phyloP scores from a whole-genome alignment of 495 filamentous ascomycete species.

The Darksidea phi region DNA sequence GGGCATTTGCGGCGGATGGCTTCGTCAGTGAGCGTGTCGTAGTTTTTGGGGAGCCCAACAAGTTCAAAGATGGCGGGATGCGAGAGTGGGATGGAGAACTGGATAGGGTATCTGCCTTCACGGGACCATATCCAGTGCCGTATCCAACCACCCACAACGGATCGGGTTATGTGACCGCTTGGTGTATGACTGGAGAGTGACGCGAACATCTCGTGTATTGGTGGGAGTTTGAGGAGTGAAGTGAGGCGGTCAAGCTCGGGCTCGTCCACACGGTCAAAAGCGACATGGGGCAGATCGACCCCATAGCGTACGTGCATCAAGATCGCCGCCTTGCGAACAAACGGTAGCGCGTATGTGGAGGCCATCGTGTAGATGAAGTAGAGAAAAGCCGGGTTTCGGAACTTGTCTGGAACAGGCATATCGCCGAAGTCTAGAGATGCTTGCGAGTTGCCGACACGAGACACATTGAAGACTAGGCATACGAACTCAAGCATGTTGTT shows the following conservation, averaged over 20 bases:
- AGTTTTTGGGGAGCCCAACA: conserved; percentile 86
- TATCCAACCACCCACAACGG: conserved; percentile 77
- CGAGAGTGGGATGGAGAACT: conserved; percentile 52
- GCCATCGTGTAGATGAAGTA: conserved; percentile 55
- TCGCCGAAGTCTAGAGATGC: neutral
- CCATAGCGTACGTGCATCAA: conserved; percentile 86
- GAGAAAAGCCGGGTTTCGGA: conserved; percentile 28
- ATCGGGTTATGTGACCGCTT: conserved; percentile 44
- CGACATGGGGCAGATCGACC: conserved; percentile 77
- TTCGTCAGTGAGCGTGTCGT: conserved; percentile 89
- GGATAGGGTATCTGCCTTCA: conserved; percentile 30
- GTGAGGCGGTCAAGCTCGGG: conserved; percentile 83
- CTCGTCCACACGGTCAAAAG: conserved; percentile 61
- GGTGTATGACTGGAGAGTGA: conserved; percentile 38
- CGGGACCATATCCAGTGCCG: conserved; percentile 52
- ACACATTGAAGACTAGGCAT: conserved; percentile 13
- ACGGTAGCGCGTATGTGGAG: conserved; percentile 80
- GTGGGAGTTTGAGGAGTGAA: conserved; percentile 68
- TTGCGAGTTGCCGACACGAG: conserved; percentile 5
- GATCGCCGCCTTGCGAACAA: conserved; percentile 81
- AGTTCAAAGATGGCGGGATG: conserved; percentile 94
- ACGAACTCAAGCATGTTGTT: conserved; percentile 18
- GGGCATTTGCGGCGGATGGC: conserved; percentile 81
- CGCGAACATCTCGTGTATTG: conserved; percentile 73
- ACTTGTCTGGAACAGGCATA: neutral